A percentile compares a stretch with the other conserved stretches of the same genome.
Evolutionary conservation across 192 early-diverging fungal genomes (phyloP).

Genomic region (Mortierella claussenii): DNA sequence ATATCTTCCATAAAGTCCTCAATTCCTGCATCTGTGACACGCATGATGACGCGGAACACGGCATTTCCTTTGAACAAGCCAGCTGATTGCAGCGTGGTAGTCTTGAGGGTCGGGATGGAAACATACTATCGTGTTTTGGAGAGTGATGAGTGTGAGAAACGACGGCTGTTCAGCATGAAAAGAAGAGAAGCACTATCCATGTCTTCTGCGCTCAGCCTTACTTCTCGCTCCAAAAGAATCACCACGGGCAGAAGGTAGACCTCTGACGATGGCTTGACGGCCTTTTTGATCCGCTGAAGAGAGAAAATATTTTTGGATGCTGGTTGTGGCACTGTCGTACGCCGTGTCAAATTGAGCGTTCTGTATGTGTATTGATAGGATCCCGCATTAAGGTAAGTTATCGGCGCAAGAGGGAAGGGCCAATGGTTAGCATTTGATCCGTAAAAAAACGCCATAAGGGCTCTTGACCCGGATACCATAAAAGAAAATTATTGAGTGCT

Average conservation of each 20-base stretch:
- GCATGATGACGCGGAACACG: conserved; percentile 77
- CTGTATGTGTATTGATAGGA: conserved; percentile 28
- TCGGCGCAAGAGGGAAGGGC: not conserved
- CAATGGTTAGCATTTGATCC: not conserved
- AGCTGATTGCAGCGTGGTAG: conserved; percentile 73
- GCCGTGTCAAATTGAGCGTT: conserved; percentile 64
- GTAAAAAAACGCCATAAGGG: too few relatives aligned
- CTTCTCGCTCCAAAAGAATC: conserved; percentile 74
- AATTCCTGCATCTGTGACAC: conserved; percentile 58
- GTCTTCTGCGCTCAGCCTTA: too few relatives aligned
- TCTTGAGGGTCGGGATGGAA: conserved; percentile 66
- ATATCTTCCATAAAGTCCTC: conserved; percentile 63
- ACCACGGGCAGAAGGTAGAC: conserved; percentile 72
- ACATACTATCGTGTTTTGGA: conserved; percentile 59
- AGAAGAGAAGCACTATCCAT: too few relatives aligned
- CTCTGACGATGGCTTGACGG: conserved; percentile 37
- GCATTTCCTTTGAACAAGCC: conserved; percentile 77
- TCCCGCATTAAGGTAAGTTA: not conserved
- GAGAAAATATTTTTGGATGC: conserved; percentile 47
- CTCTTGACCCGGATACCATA: too few relatives aligned
- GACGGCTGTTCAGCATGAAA: too few relatives aligned
- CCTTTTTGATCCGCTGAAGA: conserved; percentile 41
- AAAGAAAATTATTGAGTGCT: too few relatives aligned
- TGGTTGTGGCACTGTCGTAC: conserved; percentile 44
- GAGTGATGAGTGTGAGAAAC: too few relatives aligned